A percentile compares a stretch with the other conserved stretches of the same genome.
phyloP scores from a whole-genome alignment of 495 filamentous ascomycete species.

The Thozetella sp. region DNA sequence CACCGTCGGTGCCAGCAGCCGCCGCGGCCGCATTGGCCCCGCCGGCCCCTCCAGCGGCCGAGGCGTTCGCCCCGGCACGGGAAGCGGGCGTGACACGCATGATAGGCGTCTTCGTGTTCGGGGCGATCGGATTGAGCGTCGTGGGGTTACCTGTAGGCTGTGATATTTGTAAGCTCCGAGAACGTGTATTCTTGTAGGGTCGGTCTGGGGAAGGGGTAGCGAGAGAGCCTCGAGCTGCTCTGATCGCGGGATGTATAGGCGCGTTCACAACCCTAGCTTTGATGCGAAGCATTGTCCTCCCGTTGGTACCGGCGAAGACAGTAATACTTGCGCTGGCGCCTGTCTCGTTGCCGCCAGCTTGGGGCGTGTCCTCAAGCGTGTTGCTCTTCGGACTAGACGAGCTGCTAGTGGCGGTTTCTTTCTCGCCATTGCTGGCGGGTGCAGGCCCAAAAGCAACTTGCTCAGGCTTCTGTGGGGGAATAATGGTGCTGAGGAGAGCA shows the following conservation, averaged over 20 bases:
- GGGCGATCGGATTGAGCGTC: background rate
- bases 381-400: background rate
- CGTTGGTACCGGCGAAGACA: background rate
- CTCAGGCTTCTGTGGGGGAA: no score
- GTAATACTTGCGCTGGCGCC: background rate
- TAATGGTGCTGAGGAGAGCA: no score
- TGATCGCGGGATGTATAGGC: background rate
- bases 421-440: conserved; percentile 6
- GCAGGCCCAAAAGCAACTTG: background rate
- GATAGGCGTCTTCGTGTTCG: conserved; percentile 3
- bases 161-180: background rate
- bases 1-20: conserved; percentile 12
- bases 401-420: background rate
- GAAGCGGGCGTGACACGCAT: background rate
- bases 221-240: background rate
- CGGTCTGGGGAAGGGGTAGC: background rate
- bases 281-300: background rate
- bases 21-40: conserved; percentile 8
- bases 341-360: background rate
- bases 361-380: background rate
- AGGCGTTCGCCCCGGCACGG: background rate
- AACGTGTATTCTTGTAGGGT: background rate
- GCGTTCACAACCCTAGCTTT: background rate
- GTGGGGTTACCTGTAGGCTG: background rate
- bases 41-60: conserved; percentile 8